Evolutionary conservation across 2,329 filamentous ascomycete species (phyloP).

Genomic region (Xenosphaeropsis pyriputrescens): DNA sequence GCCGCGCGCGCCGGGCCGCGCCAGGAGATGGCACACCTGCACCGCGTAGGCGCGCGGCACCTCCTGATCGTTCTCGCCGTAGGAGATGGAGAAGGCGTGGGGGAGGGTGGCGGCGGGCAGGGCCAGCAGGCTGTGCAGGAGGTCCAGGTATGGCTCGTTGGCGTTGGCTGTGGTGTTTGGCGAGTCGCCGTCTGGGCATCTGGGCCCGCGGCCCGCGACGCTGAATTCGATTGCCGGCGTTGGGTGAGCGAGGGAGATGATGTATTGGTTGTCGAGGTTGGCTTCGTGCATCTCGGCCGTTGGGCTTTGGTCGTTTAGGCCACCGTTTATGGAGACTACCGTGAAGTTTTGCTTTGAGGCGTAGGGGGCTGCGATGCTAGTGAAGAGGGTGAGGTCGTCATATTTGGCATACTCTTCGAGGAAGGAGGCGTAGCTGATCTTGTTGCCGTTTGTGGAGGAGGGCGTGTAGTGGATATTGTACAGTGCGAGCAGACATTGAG

Average conservation of each 20-base stretch:
- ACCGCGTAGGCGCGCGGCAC: slow-evolving; percentile 45
- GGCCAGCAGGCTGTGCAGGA: slow-evolving; percentile 39
- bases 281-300: slow-evolving; percentile 26
- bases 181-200: slow-evolving; percentile 20
- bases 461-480: slow-evolving; percentile 24
- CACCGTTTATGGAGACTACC: no score
- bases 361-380: slow-evolving; percentile 24
- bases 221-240: slow-evolving; percentile 37
- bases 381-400: slow-evolving; percentile 25
- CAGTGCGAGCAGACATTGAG: slow-evolving; percentile 12
- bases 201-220: slow-evolving; percentile 38
- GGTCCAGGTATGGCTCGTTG: slow-evolving; percentile 56
- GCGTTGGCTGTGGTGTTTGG: slow-evolving; percentile 13
- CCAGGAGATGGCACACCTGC: slow-evolving; percentile 47
- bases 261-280: slow-evolving; percentile 40
- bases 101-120: slow-evolving; percentile 31
- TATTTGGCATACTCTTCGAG: slow-evolving; percentile 14
- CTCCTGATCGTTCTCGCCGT: slow-evolving; percentile 52
- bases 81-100: slow-evolving; percentile 47
- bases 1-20: slow-evolving; percentile 52
- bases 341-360: no score
- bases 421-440: slow-evolving; percentile 42
- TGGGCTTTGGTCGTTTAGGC: slow-evolving; percentile 25
- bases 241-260: slow-evolving; percentile 34
- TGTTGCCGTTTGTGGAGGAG: slow-evolving; percentile 42